These are phyloP conservation scores for Lactifluus subvellereus DNA, from an alignment of 768 basidiomycete genomes.

Conservation along the genomic window DNA sequence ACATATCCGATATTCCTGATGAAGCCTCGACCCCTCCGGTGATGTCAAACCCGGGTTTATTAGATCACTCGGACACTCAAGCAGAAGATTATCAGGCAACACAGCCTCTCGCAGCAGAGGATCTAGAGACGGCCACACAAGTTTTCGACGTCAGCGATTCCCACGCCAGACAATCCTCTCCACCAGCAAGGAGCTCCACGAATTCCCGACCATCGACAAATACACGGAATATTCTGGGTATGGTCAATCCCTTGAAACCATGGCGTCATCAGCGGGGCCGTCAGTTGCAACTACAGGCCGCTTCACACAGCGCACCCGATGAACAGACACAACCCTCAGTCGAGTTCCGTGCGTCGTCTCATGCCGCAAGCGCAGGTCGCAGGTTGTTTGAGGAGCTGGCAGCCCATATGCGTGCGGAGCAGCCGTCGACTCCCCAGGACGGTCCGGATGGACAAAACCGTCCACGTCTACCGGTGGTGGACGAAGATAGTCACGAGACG, in stretches of 20 bases:
- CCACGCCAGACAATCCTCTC: background rate
- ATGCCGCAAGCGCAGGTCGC: constrained; percentile 9
- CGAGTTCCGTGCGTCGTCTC: constrained; percentile 8
- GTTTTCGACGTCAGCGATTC: background rate
- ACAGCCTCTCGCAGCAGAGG: constrained; percentile 16
- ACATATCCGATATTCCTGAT: constrained; percentile 5
- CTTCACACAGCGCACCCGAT: constrained; percentile 1
- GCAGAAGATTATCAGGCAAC: constrained; percentile 17
- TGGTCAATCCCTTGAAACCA: constrained; percentile 33
- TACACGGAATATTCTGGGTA: constrained; percentile 31
- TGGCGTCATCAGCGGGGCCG: constrained; percentile 22
- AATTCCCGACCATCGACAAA: constrained; percentile 25
- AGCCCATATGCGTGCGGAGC: background rate
- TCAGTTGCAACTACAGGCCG: constrained; percentile 7
- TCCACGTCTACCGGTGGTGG: background rate
- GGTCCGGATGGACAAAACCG: background rate
- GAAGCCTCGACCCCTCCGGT: constrained; percentile 13
- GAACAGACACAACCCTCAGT: constrained; percentile 28
- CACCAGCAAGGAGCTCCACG: background rate
- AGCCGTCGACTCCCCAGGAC: background rate
- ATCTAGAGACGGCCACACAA: constrained; percentile 10
- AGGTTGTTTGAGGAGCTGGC: constrained; percentile 9
- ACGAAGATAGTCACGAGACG: constrained; percentile 27
- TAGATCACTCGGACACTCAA: constrained; percentile 4
- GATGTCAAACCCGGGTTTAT: constrained; percentile 11